Conservation (phyloP, 805 yeast species). For the Tetrapisispora nanseiensis region DNA sequence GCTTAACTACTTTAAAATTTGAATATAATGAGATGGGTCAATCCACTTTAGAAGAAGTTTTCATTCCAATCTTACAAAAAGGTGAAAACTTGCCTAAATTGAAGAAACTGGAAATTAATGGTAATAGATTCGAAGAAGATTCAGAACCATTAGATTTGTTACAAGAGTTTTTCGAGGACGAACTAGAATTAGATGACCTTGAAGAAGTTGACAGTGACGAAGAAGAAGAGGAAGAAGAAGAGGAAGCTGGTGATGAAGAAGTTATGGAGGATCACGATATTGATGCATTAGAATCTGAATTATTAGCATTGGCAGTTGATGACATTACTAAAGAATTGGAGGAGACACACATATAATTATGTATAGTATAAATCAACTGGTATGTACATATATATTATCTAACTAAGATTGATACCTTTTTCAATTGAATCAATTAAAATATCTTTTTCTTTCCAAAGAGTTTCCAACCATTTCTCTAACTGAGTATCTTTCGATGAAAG, state of each 20-base stretch:
- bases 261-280: slow-evolving; percentile 44
- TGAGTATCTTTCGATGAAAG: slow-evolving; percentile 45
- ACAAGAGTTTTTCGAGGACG: slow-evolving; percentile 54
- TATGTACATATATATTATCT: no score
- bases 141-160: slow-evolving; percentile 57
- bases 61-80: slow-evolving; percentile 43
- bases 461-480: slow-evolving; percentile 69
- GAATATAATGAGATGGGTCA: slow-evolving; percentile 84
- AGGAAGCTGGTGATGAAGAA: slow-evolving; percentile 31
- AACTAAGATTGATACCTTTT: slow-evolving; percentile 21
- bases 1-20: slow-evolving; percentile 53
- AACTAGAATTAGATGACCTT: slow-evolving; percentile 85
- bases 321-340: slow-evolving; percentile 50
- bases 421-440: slow-evolving; percentile 34
- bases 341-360: slow-evolving; percentile 43
- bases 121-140: slow-evolving; percentile 88
- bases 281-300: slow-evolving; percentile 33
- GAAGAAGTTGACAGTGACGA: slow-evolving; percentile 68
- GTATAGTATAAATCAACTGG: no score
- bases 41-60: slow-evolving; percentile 43
- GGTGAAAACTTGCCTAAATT: slow-evolving; percentile 46
- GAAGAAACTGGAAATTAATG: slow-evolving; percentile 71
- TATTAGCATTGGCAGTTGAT: slow-evolving; percentile 30
- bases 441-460: slow-evolving; percentile 65
- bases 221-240: slow-evolving; percentile 34